phyloP scores from a whole-genome alignment of 2,329 filamentous ascomycete species.

The Fusarium verrucosum region DNA sequence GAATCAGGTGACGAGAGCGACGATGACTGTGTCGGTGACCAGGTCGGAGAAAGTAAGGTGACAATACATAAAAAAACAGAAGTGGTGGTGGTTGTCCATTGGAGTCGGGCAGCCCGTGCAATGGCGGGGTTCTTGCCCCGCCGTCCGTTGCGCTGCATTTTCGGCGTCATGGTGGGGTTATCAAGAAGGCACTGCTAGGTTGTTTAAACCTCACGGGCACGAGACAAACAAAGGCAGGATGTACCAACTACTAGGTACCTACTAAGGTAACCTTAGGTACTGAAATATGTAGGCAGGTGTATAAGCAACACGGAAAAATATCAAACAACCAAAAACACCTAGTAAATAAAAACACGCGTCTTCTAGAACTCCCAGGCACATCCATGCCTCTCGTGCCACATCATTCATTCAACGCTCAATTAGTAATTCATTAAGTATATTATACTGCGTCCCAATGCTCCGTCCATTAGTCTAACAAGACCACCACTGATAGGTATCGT shows the following conservation, averaged over 20 bases:
- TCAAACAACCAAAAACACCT: neutral
- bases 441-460: conserved; percentile 22
- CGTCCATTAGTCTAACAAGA: conserved; percentile 20
- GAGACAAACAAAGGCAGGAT: neutral
- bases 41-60: conserved; percentile 34
- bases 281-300: neutral
- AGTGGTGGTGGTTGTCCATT: conserved; percentile 27
- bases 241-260: too few species aligned
- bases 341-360: neutral
- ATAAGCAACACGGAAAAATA: neutral
- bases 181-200: neutral
- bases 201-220: neutral
- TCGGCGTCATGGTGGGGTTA: conserved; percentile 42
- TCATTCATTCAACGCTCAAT: neutral
- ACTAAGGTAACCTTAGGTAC: too few species aligned
- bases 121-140: conserved; percentile 41
- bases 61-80: conserved; percentile 41
- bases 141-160: conserved; percentile 38
- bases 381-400: neutral
- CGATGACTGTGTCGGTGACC: conserved; percentile 37
- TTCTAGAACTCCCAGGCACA: neutral
- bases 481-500: neutral
- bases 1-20: conserved; percentile 32
- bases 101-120: conserved; percentile 8
- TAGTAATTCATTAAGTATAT: conserved; percentile 31